These are phyloP conservation scores for Astrothelium macrocarpum DNA, from an alignment of 495 filamentous ascomycete genomes.

Conservation along the genomic window DNA sequence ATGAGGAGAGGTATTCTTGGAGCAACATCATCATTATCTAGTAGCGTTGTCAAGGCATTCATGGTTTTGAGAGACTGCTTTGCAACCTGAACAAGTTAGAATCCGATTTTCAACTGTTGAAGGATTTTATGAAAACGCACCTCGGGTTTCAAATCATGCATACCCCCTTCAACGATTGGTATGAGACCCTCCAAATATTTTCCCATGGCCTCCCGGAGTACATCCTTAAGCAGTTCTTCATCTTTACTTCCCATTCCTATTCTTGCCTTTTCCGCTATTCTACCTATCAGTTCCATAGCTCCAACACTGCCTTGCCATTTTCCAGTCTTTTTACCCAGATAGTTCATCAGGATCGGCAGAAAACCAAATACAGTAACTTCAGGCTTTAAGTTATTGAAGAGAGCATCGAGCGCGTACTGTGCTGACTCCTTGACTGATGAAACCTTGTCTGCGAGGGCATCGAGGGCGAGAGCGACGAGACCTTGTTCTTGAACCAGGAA, in stretches of 20 bases:
- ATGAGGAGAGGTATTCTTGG: slow-evolving; percentile 88
- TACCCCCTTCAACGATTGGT: slow-evolving; percentile 81
- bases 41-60: slow-evolving; percentile 76
- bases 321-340: slow-evolving; percentile 67
- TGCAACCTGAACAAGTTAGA: slow-evolving; percentile 37
- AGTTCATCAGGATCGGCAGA: slow-evolving; percentile 59
- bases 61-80: slow-evolving; percentile 87
- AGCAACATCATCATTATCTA: slow-evolving; percentile 94
- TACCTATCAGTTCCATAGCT: slow-evolving; percentile 69
- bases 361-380: slow-evolving; percentile 75
- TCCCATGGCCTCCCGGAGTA: slow-evolving; percentile 85
- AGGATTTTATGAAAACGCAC: slow-evolving; percentile 22
- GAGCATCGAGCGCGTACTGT: slow-evolving; percentile 85
- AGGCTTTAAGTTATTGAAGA: slow-evolving; percentile 66
- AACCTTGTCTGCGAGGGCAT: slow-evolving; percentile 85
- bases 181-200: slow-evolving; percentile 84
- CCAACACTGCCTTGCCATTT: slow-evolving; percentile 96
- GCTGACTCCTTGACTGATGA: slow-evolving; percentile 79
- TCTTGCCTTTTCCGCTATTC: slow-evolving; percentile 88
- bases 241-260: slow-evolving; percentile 69
- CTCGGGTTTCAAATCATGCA: slow-evolving; percentile 96
- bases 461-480: slow-evolving; percentile 62
- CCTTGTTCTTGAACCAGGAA: slow-evolving; percentile 73
- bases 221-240: slow-evolving; percentile 72
- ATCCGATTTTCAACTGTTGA: background rate